Conservation (phyloP, 768 basidiomycete species). For the Mycena alexandri region DNA sequence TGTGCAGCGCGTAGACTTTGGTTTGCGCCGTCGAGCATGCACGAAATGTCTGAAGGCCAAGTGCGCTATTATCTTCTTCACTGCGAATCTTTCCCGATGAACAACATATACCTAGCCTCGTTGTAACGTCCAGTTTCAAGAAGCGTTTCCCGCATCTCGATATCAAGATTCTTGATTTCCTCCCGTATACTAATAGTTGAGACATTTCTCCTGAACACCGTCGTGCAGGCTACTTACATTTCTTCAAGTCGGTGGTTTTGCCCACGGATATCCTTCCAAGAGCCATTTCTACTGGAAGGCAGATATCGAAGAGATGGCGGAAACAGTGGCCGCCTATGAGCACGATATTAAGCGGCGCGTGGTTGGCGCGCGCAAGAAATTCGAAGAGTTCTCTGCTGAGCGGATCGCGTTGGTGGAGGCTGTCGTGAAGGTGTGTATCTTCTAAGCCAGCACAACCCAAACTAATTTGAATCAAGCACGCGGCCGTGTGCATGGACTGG, state of each 20-base stretch:
- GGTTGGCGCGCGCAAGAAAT: conserved; percentile 41
- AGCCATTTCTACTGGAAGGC: conserved; percentile 51
- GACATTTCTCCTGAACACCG: background rate
- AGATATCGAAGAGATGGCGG: conserved; percentile 46
- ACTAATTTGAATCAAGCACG: conserved; percentile 25
- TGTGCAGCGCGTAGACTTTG: conserved; percentile 38
- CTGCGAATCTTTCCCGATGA: background rate
- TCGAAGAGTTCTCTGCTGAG: conserved; percentile 43
- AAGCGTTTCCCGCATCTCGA: conserved; percentile 46
- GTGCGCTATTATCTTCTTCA: conserved; percentile 16
- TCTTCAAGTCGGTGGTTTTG: conserved; percentile 46
- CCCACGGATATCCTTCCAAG: conserved; percentile 41
- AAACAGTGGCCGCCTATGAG: conserved; percentile 32
- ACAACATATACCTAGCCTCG: conserved; percentile 39
- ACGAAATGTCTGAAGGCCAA: conserved; percentile 36
- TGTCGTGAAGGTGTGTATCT: conserved; percentile 30
- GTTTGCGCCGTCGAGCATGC: conserved; percentile 35
- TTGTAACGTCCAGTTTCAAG: conserved; percentile 42
- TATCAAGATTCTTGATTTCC: conserved; percentile 42
- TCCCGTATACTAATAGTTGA: conserved; percentile 50
- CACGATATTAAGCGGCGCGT: conserved; percentile 39
- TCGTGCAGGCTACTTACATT: background rate
- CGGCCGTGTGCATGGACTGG: conserved; percentile 27
- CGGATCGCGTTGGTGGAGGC: conserved; percentile 31
- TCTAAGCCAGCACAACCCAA: background rate